Percentiles rank a stretch among this genome's conserved stretches.
Evolutionary conservation across 2,329 filamentous ascomycete species (phyloP).

Genomic region (Fusarium multiceps): DNA sequence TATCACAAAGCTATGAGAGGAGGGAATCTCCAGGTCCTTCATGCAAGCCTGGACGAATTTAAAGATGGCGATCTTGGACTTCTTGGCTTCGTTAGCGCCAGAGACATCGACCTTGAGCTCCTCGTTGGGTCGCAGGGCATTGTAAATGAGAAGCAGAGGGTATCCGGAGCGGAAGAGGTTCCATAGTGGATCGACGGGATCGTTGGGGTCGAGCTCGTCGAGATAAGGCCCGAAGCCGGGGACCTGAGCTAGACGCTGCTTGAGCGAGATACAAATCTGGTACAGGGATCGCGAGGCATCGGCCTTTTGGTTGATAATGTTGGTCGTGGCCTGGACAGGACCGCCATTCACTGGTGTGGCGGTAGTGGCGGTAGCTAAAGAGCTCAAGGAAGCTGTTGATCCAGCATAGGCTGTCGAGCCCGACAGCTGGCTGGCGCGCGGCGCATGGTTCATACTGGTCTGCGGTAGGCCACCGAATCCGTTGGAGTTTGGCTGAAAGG

Average conservation of each 20-base stretch:
- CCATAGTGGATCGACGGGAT: constrained; percentile 92
- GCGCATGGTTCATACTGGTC: constrained; percentile 63
- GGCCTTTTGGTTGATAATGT: constrained; percentile 85
- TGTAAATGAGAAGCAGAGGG: constrained; percentile 89
- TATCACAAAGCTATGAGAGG: constrained; percentile 90
- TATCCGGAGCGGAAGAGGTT: constrained; percentile 84
- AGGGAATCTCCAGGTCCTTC: constrained; percentile 80
- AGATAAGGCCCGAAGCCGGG: constrained; percentile 84
- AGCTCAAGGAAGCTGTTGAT: constrained; percentile 64
- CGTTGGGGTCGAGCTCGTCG: constrained; percentile 74
- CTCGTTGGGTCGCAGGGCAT: constrained; percentile 78
- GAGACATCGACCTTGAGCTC: constrained; percentile 75
- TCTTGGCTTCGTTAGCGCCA: constrained; percentile 74
- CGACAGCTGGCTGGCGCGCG: constrained; percentile 71
- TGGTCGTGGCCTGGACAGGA: constrained; percentile 52
- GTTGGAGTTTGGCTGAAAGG: constrained; percentile 62
- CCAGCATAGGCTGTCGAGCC: constrained; percentile 68
- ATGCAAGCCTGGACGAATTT: constrained; percentile 93
- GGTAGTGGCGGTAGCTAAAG: constrained; percentile 59
- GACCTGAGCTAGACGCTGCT: constrained; percentile 83
- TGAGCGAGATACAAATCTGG: constrained; percentile 90
- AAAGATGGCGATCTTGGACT: constrained; percentile 88
- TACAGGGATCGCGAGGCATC: constrained; percentile 93
- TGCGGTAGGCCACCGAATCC: constrained; percentile 58
- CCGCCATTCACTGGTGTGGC: constrained; percentile 62